These are phyloP conservation scores for Scopulariopsis brevicaulis DNA, from an alignment of 2,329 filamentous ascomycete genomes.

Conservation along the genomic window DNA sequence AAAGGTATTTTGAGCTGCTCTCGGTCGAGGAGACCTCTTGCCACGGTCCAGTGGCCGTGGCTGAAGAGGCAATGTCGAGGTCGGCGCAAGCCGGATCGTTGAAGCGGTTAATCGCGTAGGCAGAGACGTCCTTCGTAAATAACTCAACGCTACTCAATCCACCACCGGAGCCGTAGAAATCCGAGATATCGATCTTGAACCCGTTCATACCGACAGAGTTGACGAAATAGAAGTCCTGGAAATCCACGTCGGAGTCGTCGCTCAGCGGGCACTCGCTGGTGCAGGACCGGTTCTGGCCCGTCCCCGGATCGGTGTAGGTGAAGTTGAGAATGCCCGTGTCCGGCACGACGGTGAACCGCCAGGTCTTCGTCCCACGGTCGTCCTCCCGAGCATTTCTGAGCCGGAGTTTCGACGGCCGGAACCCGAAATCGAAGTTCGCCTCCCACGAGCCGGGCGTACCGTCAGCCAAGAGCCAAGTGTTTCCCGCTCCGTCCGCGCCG, in stretches of 20 bases:
- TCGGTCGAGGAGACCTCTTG: constrained; percentile 50
- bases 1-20: constrained; percentile 69
- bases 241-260: constrained; percentile 50
- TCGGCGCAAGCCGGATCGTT: constrained; percentile 75
- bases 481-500: constrained; percentile 56
- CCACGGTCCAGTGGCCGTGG: constrained; percentile 68
- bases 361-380: constrained; percentile 78
- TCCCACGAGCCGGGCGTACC: constrained; percentile 69
- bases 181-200: constrained; percentile 76
- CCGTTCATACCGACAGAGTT: constrained; percentile 78
- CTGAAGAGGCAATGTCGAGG: constrained; percentile 46
- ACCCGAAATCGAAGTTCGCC: constrained; percentile 72
- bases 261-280: constrained; percentile 79
- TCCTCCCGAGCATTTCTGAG: constrained; percentile 80
- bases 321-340: constrained; percentile 93
- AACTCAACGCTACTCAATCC: constrained; percentile 80
- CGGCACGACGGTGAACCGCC: constrained; percentile 74
- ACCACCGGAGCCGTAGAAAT: constrained; percentile 76
- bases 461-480: constrained; percentile 69
- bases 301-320: constrained; percentile 70
- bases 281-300: constrained; percentile 58
- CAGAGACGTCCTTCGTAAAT: constrained; percentile 72
- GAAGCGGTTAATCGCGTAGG: constrained; percentile 77
- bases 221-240: constrained; percentile 87
- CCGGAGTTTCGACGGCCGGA: constrained; percentile 75